These are phyloP conservation scores for Psilocybe tampanensis DNA, from an alignment of 768 basidiomycete species.

Conservation along the genomic window DNA sequence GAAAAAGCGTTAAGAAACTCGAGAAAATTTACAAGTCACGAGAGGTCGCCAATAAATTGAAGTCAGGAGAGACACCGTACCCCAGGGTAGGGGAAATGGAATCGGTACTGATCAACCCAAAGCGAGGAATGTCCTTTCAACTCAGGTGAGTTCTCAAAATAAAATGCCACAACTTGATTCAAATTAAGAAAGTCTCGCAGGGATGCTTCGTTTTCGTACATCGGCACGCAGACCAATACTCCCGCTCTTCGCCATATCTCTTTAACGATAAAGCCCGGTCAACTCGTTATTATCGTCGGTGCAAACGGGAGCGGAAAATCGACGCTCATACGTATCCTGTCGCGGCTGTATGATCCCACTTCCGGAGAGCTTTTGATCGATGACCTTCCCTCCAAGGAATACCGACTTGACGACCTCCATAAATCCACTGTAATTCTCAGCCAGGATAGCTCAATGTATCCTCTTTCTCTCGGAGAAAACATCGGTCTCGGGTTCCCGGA, in stretches of 20 bases:
- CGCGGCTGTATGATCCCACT: slow-evolving; percentile 48
- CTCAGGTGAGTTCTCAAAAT: slow-evolving; percentile 1
- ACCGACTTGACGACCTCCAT: slow-evolving; percentile 42
- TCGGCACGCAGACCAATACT: slow-evolving; percentile 37
- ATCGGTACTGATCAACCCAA: background rate
- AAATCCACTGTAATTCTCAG: slow-evolving; percentile 48
- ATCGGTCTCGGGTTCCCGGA: slow-evolving; percentile 35
- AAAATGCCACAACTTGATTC: background rate
- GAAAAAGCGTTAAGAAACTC: slow-evolving; percentile 27
- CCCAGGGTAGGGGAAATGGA: background rate
- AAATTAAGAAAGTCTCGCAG: too few relatives aligned
- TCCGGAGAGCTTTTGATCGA: slow-evolving; percentile 48
- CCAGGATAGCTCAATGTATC: slow-evolving; percentile 52
- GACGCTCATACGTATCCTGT: slow-evolving; percentile 51
- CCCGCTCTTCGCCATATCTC: slow-evolving; percentile 43
- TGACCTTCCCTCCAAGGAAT: slow-evolving; percentile 36
- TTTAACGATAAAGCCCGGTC: slow-evolving; percentile 45
- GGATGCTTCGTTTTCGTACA: slow-evolving; percentile 55
- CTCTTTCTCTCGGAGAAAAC: slow-evolving; percentile 44
- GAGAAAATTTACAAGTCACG: slow-evolving; percentile 32
- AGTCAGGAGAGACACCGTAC: slow-evolving; percentile 6
- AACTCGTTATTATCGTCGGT: slow-evolving; percentile 58
- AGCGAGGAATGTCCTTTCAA: slow-evolving; percentile 9
- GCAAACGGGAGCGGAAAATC: slow-evolving; percentile 60
- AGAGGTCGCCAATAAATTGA: slow-evolving; percentile 17